Conservation (phyloP, 2,329 filamentous ascomycete species). For the Trichoderma koningii region DNA sequence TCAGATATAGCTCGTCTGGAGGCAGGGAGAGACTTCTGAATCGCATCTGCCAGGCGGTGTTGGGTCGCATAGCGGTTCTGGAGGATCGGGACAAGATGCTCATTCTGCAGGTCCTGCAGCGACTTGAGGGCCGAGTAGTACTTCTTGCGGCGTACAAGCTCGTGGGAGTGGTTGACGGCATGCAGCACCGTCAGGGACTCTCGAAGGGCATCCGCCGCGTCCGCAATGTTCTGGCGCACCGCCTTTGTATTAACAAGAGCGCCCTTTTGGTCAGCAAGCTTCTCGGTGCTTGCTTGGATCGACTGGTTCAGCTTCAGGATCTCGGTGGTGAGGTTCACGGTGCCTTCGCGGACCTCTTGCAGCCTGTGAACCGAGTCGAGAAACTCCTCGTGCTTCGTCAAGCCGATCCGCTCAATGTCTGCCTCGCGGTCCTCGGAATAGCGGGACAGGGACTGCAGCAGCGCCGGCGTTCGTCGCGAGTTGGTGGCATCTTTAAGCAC, state of each 20-base stretch:
- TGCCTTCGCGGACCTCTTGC: conserved; percentile 88
- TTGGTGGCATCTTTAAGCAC: conserved; percentile 87
- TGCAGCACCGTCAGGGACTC: conserved; percentile 91
- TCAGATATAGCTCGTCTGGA: conserved; percentile 93
- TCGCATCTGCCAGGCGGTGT: conserved; percentile 92
- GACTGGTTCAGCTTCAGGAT: conserved; percentile 92
- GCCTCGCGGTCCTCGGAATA: conserved; percentile 85
- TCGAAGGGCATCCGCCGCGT: conserved; percentile 83
- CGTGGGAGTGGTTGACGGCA: conserved; percentile 91
- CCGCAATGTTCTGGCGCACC: conserved; percentile 92
- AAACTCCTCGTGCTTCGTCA: conserved; percentile 96
- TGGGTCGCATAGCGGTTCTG: conserved; percentile 87
- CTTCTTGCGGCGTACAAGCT: conserved; percentile 86
- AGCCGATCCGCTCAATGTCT: conserved; percentile 91
- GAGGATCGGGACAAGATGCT: conserved; percentile 74
- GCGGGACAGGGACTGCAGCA: conserved; percentile 69
- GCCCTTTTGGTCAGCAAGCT: conserved; percentile 91
- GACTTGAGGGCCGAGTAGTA: conserved; percentile 95
- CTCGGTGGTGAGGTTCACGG: conserved; percentile 82
- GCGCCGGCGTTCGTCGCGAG: conserved; percentile 69
- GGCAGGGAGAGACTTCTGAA: conserved; percentile 90
- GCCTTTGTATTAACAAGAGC: conserved; percentile 88
- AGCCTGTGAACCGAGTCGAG: conserved; percentile 90
- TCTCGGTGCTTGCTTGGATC: conserved; percentile 92
- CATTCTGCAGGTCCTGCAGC: conserved; percentile 92